Evolutionary conservation across 2,329 filamentous ascomycete species (phyloP).

Genomic region (Grosmannia serpens): DNA sequence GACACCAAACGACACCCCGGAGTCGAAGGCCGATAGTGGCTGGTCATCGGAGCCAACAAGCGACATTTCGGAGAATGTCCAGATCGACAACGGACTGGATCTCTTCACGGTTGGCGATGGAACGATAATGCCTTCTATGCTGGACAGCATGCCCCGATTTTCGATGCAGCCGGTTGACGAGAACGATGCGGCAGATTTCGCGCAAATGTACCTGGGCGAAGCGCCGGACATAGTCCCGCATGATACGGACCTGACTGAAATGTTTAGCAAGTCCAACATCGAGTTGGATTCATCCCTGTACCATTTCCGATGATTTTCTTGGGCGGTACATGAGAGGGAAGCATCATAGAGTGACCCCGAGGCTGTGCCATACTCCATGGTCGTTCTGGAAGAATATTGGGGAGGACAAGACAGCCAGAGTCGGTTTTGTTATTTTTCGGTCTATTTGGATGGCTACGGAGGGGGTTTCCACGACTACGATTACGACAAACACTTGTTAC

Average conservation of each 20-base stretch:
- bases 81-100: conserved; percentile 39
- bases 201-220: conserved; percentile 29
- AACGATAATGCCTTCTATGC: conserved; percentile 23
- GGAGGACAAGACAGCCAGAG: conserved; percentile 17
- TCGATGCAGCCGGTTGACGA: conserved; percentile 19
- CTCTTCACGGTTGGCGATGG: conserved; percentile 37
- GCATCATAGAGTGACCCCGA: not conserved
- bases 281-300: conserved; percentile 36
- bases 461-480: not conserved
- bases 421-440: not conserved
- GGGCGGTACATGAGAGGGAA: not conserved
- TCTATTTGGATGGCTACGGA: not conserved
- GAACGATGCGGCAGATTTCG: conserved; percentile 11
- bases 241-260: conserved; percentile 27
- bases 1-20: conserved; percentile 53
- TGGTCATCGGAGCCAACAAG: conserved; percentile 46
- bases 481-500: not conserved
- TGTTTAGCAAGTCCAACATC: conserved; percentile 40
- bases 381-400: conserved; percentile 8
- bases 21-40: conserved; percentile 50
- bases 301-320: conserved; percentile 2
- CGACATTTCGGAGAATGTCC: conserved; percentile 45
- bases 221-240: not conserved
- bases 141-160: conserved; percentile 31
- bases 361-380: not conserved